Conservation (phyloP, 1,139 yeast genomes). For the Pichia sp. region DNA sequence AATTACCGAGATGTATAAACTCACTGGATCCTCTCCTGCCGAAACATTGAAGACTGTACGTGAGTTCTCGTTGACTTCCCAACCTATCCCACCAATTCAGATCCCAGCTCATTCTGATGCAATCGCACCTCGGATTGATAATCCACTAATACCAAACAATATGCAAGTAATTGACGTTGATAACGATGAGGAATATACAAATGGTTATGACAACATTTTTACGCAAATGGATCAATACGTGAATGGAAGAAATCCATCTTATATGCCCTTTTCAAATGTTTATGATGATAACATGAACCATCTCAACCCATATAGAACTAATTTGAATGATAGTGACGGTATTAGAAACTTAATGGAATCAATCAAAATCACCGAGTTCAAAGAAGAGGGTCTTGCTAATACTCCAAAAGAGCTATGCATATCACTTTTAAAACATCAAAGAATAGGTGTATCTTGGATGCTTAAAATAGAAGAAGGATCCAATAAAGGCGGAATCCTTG, state of each 20-base stretch:
- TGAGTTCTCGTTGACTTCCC: constrained; percentile 9
- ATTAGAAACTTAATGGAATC: constrained; percentile 56
- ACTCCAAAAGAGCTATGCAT: constrained; percentile 72
- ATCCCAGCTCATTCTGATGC: background rate
- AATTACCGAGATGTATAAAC: constrained; percentile 14
- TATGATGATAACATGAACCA: constrained; percentile 3
- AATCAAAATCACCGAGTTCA: constrained; percentile 56
- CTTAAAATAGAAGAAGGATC: constrained; percentile 56
- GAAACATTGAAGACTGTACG: constrained; percentile 1
- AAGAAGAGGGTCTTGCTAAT: constrained; percentile 47
- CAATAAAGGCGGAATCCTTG: constrained; percentile 73
- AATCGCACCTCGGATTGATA: background rate
- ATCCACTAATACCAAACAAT: background rate
- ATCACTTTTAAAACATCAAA: constrained; percentile 74
- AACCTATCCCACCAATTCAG: background rate
- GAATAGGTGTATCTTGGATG: constrained; percentile 82
- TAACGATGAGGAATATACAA: constrained; percentile 13
- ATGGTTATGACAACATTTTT: background rate
- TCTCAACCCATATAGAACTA: constrained; percentile 5
- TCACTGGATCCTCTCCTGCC: constrained; percentile 5
- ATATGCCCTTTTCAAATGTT: constrained; percentile 12
- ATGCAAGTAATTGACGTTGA: background rate
- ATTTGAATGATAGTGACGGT: constrained; percentile 37
- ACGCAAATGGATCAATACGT: background rate
- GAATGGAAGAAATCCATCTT: background rate